These are phyloP conservation scores for Rhizopogon vesiculosus DNA, from an alignment of 768 basidiomycete species.

Conservation along the genomic window DNA sequence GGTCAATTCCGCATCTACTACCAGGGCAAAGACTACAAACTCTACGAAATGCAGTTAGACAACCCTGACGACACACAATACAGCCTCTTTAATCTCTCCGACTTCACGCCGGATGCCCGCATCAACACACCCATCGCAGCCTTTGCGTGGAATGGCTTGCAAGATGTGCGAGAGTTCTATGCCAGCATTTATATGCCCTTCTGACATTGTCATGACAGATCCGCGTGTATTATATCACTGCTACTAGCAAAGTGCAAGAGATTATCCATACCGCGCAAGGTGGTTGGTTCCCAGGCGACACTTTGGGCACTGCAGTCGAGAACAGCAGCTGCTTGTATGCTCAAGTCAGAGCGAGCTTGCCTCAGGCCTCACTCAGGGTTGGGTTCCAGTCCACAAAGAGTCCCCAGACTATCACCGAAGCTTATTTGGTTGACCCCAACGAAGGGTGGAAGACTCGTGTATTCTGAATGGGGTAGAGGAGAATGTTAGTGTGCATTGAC, in stretches of 20 bases:
- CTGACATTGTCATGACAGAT: not conserved
- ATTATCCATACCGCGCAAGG: not conserved
- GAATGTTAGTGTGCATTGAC: too few relatives aligned
- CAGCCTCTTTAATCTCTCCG: not conserved
- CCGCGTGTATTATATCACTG: not conserved
- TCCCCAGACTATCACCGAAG: not conserved
- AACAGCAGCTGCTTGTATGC: not conserved
- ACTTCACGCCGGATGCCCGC: too few relatives aligned
- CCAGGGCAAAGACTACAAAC: not conserved
- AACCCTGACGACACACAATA: not conserved
- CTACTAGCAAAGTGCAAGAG: not conserved
- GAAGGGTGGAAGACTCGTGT: not conserved
- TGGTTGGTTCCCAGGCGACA: not conserved
- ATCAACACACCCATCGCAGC: too few relatives aligned
- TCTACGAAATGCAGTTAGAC: not conserved
- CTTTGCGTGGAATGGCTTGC: not conserved
- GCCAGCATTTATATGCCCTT: too few relatives aligned
- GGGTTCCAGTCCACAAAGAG: not conserved
- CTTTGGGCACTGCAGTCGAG: not conserved
- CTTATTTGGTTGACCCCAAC: too few relatives aligned
- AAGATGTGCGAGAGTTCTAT: not conserved
- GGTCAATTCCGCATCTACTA: not conserved
- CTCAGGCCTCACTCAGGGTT: too few relatives aligned
- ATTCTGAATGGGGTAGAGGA: not conserved
- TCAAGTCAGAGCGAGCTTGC: not conserved